phyloP scores from a whole-genome alignment of 2,329 filamentous ascomycete species.

The Verticillium nonalfalfae region DNA sequence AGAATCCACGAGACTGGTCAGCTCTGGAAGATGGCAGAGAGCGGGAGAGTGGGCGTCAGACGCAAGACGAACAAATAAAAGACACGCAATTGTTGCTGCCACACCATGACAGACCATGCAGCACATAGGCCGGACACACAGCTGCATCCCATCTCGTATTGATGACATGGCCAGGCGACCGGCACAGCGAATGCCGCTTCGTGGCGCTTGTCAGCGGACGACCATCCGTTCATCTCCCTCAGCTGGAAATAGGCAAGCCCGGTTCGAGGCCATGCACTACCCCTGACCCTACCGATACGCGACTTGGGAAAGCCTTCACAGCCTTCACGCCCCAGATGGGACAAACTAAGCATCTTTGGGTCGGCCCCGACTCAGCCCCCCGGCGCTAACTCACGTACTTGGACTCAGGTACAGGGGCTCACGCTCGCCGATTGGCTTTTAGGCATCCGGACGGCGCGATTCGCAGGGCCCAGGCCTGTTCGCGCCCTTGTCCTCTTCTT shows the following conservation, averaged over 20 bases:
- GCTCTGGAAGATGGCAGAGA: not conserved
- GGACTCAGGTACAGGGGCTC: not conserved
- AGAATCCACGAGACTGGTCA: not conserved
- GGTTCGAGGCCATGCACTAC: not conserved
- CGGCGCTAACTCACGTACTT: not conserved
- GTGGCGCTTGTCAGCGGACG: not conserved
- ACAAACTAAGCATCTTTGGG: not conserved
- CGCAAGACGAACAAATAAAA: not conserved
- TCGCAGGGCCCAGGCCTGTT: not conserved
- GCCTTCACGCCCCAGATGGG: not conserved
- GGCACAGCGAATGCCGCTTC: not conserved
- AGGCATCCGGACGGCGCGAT: not conserved
- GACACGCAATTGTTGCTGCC: not conserved
- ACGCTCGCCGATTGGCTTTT: not conserved
- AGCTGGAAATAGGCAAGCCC: not conserved
- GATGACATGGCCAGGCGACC: not conserved
- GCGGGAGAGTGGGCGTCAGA: too few species aligned
- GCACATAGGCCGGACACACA: not conserved
- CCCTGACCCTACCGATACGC: too few species aligned
- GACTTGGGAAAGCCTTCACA: too few species aligned
- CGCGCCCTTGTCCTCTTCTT: not conserved
- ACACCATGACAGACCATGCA: not conserved
- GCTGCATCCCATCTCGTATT: not conserved
- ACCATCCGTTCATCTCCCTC: not conserved
- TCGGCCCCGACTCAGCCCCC: not conserved